Evolutionary conservation across 306 rosid species (phyloP).

Genomic region (Sechiopsis laciniata): DNA sequence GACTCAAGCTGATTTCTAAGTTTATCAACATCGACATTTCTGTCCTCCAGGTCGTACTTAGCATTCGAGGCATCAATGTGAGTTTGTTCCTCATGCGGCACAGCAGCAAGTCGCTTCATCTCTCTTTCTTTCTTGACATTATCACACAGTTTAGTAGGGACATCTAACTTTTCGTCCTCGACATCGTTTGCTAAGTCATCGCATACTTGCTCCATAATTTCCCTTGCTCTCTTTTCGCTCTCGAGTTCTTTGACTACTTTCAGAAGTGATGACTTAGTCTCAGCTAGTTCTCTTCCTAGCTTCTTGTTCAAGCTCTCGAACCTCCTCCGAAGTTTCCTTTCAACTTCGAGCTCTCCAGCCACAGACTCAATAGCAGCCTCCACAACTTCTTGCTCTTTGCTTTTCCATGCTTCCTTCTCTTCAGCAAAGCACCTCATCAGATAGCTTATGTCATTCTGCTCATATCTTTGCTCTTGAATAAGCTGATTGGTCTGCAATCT

Average conservation of each 20-base stretch:
- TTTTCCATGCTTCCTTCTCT: constrained; percentile 90
- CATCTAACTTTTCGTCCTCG: constrained; percentile 56
- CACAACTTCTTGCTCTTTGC: constrained; percentile 67
- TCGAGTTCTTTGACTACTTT: constrained; percentile 80
- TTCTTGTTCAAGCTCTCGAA: constrained; percentile 89
- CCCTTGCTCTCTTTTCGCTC: constrained; percentile 89
- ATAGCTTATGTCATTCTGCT: constrained; percentile 66
- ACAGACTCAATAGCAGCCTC: constrained; percentile 95
- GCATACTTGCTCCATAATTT: constrained; percentile 75
- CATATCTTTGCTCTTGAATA: constrained; percentile 79
- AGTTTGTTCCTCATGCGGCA: constrained; percentile 63
- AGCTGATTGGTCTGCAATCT: constrained; percentile 83
- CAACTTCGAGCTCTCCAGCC: constrained; percentile 83
- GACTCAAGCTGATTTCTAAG: constrained; percentile 87
- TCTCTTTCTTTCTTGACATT: constrained; percentile 71
- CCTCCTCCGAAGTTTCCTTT: constrained; percentile 78
- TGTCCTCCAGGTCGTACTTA: constrained; percentile 49
- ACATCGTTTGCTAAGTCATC: constrained; percentile 73
- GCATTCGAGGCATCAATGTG: constrained; percentile 43
- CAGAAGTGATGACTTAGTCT: constrained; percentile 77
- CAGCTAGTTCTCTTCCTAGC: constrained; percentile 83
- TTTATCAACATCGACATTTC: constrained; percentile 67
- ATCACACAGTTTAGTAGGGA: constrained; percentile 48
- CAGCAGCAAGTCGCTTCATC: constrained; percentile 61
- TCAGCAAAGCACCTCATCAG: constrained; percentile 87